Base-by-base conservation (phyloP, 352 stramenopile species). In the Globisporangium canariense region DNA sequence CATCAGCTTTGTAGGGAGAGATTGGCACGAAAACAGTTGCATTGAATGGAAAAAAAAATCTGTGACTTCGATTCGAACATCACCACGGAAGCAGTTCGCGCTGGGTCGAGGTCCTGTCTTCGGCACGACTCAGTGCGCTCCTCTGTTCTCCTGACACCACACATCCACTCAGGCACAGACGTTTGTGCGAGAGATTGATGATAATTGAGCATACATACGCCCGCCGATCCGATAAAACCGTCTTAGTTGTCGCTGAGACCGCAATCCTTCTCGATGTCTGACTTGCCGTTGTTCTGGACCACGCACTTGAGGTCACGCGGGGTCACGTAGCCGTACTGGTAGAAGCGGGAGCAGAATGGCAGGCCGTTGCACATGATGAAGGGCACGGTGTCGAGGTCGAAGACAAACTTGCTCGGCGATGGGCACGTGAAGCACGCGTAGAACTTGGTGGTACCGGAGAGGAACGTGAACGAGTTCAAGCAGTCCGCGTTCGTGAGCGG, bases 311-410 rank as follows among this genome's bases (percentile, higher is more conserved):
- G 43, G 22, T 75, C 65, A 25, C 30, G 41, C 20, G 53, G 60
- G 7, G 61, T 66, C 28, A 75, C 34, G 38, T 66, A 52, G 38
- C n/a, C 40, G 53, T 65, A 75, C 43, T 46, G 22, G 45, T 45
- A 32, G 47, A 75, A 69, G 51, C 59, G 58, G 14, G 60, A 65
- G 62, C 69, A 75, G 16, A 75, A 58, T 18, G 69, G 69, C 62
- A 66, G 58, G 65, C 40, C 60, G 22, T 58, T 66, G 59, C 69
- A 76, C 54, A 70, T 60, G 18, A 65, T 57, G 10, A 64, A 60
- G 5, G 57, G 34, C 46, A 59, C 53, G 8, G 28, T 45, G 13
- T 61, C 30, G 25, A 67, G 59, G 59, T 65, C 38, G 14, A 58
- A 9, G 14, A 20, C 20, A 36, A 65, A 65, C n/a, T 47, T 43